Percentiles rank a stretch among this genome's conserved stretches.
Conservation (phyloP, 768 basidiomycete genomes). For the Sporobolomyces phaffii region DNA sequence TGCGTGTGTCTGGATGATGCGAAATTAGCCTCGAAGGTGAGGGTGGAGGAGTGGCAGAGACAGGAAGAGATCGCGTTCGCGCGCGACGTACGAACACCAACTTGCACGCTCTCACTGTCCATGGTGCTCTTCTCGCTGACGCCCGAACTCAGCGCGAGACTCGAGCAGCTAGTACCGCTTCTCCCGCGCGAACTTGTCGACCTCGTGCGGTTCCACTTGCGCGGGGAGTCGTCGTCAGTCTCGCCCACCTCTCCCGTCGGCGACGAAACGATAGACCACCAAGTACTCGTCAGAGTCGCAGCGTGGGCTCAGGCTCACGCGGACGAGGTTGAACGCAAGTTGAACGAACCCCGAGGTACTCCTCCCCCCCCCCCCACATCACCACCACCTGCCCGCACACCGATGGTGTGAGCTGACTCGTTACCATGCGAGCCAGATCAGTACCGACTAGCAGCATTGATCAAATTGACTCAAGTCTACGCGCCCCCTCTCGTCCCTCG, state of each 20-base stretch:
- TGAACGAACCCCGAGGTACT: not conserved
- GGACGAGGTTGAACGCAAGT: not conserved
- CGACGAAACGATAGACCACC: not conserved
- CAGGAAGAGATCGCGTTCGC: no score
- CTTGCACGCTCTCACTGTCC: not conserved
- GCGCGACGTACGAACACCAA: no score
- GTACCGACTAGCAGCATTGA: constrained; percentile 11
- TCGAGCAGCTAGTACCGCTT: not conserved
- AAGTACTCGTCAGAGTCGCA: not conserved
- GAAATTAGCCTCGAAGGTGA: no score
- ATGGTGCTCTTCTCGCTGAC: not conserved
- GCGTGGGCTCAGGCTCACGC: not conserved
- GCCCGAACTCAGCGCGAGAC: not conserved
- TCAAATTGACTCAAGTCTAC: constrained; percentile 19
- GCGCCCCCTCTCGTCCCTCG: constrained; percentile 21
- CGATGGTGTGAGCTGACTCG: no score
- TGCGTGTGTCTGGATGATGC: no score
- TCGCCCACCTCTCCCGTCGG: not conserved
- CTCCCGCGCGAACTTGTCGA: not conserved
- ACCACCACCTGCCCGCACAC: no score
- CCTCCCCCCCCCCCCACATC: not conserved
- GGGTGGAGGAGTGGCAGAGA: no score
- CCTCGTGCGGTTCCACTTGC: not conserved
- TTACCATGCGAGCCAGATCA: constrained; percentile 7
- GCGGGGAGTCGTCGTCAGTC: not conserved